These are phyloP conservation scores for Mucor sp. DNA, from an alignment of 371 early-diverging fungal genomes.

Conservation along the genomic window DNA sequence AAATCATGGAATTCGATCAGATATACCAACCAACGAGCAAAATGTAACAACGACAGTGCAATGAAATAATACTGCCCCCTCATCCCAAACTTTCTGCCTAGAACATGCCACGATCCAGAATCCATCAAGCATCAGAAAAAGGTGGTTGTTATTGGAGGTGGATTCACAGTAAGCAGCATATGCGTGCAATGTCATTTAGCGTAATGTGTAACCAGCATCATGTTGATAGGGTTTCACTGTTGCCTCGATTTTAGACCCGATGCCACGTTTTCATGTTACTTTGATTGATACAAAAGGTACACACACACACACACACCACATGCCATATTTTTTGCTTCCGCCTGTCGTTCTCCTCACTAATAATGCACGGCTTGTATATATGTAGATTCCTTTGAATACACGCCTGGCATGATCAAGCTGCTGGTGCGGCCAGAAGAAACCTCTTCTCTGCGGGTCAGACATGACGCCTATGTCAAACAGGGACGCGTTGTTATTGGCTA, in stretches of 20 bases:
- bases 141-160: slow-evolving; percentile 40
- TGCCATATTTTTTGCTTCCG: not conserved
- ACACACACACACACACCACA: not conserved
- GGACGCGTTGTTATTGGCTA: slow-evolving; percentile 41
- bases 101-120: slow-evolving; percentile 2
- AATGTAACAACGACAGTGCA: slow-evolving; percentile 12
- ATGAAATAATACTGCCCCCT: not conserved
- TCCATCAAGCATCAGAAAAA: slow-evolving; percentile 19
- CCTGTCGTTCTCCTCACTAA: not conserved
- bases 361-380: not conserved
- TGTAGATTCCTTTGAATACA: slow-evolving; percentile 44
- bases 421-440: slow-evolving; percentile 37
- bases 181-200: not conserved
- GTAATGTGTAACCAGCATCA: not conserved
- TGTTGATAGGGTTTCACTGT: slow-evolving; percentile 39
- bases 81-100: not conserved
- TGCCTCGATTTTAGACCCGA: slow-evolving; percentile 41
- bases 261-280: slow-evolving; percentile 43
- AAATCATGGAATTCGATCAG: slow-evolving; percentile 24
- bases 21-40: not conserved
- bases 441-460: slow-evolving; percentile 37
- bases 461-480: slow-evolving; percentile 39
- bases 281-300: slow-evolving; percentile 47
- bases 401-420: slow-evolving; percentile 37
- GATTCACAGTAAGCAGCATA: slow-evolving; percentile 37